A percentile compares a stretch with the other conserved stretches of the same genome.
These are phyloP conservation scores for Gastroboletus turbinatus DNA, from an alignment of 1,284 basidiomycete species.

Conservation along the genomic window DNA sequence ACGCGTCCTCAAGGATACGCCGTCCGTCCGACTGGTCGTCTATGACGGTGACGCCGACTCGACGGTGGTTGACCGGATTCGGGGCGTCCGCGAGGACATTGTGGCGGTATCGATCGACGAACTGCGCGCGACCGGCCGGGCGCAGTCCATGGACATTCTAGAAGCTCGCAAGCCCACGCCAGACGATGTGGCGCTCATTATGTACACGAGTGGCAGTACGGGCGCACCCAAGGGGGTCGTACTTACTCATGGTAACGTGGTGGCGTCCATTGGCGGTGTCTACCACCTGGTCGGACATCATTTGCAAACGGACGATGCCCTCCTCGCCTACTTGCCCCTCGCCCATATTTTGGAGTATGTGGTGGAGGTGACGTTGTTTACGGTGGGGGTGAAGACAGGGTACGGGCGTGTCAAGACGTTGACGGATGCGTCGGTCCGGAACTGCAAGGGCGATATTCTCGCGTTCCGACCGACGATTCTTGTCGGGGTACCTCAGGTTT, in stretches of 20 bases:
- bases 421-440: constrained; percentile 86
- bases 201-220: constrained; percentile 96
- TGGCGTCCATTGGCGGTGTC: constrained; percentile 85
- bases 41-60: constrained; percentile 79
- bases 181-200: constrained; percentile 84
- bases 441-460: constrained; percentile 88
- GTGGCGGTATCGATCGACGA: constrained; percentile 69
- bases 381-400: constrained; percentile 75
- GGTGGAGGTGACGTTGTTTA: constrained; percentile 68
- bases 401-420: constrained; percentile 97
- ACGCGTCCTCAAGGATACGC: constrained; percentile 70
- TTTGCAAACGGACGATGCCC: constrained; percentile 70
- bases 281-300: constrained; percentile 77
- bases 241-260: constrained; percentile 85
- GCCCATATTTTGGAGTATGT: constrained; percentile 90
- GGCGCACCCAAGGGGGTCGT: constrained; percentile 94
- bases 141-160: constrained; percentile 50
- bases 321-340: constrained; percentile 90
- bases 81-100: constrained; percentile 51
- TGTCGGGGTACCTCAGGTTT: constrained; percentile 90
- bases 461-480: constrained; percentile 84
- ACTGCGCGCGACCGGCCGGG: constrained; percentile 63
- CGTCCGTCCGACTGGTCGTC: constrained; percentile 75
- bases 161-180: constrained; percentile 56
- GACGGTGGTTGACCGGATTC: constrained; percentile 58